A percentile compares a stretch with the other conserved stretches of the same genome.
Conservation (phyloP, 1,284 basidiomycete species). For the Naganishia albida region DNA sequence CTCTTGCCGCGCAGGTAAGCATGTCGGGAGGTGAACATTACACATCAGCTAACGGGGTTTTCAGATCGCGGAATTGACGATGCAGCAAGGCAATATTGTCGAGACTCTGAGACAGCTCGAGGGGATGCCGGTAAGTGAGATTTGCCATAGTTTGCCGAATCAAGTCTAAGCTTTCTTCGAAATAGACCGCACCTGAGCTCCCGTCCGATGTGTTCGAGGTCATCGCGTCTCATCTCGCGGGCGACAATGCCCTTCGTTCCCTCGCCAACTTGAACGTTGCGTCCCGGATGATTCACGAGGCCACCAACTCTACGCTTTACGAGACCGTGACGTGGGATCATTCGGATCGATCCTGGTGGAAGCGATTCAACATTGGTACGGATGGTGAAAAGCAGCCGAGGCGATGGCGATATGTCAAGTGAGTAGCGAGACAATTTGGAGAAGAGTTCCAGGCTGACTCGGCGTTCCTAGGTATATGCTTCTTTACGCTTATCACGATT, state of each 20-base stretch:
- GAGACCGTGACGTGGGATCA: constrained; percentile 24
- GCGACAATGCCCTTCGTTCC: constrained; percentile 15
- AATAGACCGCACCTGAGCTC: constrained; percentile 5
- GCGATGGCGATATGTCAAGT: constrained; percentile 26
- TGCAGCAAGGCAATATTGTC: constrained; percentile 19
- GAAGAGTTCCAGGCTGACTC: not conserved
- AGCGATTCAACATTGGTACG: constrained; percentile 9
- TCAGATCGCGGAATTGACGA: constrained; percentile 10
- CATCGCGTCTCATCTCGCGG: constrained; percentile 11
- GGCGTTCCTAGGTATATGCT: constrained; percentile 14
- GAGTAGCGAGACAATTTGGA: not conserved
- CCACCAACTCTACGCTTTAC: constrained; percentile 22
- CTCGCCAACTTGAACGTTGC: constrained; percentile 23
- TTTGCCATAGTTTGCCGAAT: not conserved
- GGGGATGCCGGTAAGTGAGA: constrained; percentile 15
- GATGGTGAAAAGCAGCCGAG: constrained; percentile 7
- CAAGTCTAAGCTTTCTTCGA: not conserved
- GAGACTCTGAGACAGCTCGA: constrained; percentile 22
- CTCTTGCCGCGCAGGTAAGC: constrained; percentile 15
- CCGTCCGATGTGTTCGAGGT: constrained; percentile 20
- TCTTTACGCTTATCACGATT: constrained; percentile 23
- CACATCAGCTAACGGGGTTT: not conserved
- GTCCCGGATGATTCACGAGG: constrained; percentile 20
- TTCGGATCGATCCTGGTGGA: constrained; percentile 21
- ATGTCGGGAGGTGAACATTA: not conserved